Conservation (phyloP, 202 grass and related monocot species). For the Miscanthus sacchariflorus region DNA sequence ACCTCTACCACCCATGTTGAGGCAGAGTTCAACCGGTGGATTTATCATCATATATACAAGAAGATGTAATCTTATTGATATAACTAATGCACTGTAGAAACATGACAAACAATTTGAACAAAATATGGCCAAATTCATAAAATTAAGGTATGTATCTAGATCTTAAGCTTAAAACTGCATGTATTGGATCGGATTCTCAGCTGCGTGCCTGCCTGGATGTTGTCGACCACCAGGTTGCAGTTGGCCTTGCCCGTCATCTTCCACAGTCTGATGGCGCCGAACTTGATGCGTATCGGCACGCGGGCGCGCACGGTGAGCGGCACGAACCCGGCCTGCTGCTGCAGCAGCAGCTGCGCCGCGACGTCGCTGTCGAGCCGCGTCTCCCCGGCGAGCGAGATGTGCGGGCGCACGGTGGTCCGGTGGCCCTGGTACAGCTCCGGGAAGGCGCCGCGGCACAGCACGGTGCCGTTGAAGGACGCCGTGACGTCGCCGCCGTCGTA, state of each 20-base stretch:
- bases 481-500: slow-evolving; percentile 69
- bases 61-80: slow-evolving; percentile 7
- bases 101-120: not conserved
- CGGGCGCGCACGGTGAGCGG: slow-evolving; percentile 61
- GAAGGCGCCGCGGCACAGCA: slow-evolving; percentile 71
- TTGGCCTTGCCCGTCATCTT: slow-evolving; percentile 70
- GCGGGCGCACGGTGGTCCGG: slow-evolving; percentile 61
- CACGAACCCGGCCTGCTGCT: slow-evolving; percentile 61
- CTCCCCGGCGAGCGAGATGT: slow-evolving; percentile 57
- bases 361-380: slow-evolving; percentile 60
- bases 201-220: slow-evolving; percentile 32
- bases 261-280: slow-evolving; percentile 73
- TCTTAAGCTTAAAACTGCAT: slow-evolving; percentile 86
- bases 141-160: slow-evolving; percentile 29
- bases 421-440: slow-evolving; percentile 93
- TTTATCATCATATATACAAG: slow-evolving; percentile 14
- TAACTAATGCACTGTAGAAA: not conserved
- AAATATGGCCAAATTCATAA: not conserved
- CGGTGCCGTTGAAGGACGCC: slow-evolving; percentile 68
- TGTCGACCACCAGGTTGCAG: slow-evolving; percentile 69
- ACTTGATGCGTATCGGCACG: slow-evolving; percentile 80
- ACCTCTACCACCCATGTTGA: slow-evolving; percentile 14
- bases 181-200: slow-evolving; percentile 72
- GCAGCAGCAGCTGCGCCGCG: slow-evolving; percentile 41
- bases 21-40: slow-evolving; percentile 14